Conservation (phyloP, 345 rosid species). For the Brassica incana region DNA sequence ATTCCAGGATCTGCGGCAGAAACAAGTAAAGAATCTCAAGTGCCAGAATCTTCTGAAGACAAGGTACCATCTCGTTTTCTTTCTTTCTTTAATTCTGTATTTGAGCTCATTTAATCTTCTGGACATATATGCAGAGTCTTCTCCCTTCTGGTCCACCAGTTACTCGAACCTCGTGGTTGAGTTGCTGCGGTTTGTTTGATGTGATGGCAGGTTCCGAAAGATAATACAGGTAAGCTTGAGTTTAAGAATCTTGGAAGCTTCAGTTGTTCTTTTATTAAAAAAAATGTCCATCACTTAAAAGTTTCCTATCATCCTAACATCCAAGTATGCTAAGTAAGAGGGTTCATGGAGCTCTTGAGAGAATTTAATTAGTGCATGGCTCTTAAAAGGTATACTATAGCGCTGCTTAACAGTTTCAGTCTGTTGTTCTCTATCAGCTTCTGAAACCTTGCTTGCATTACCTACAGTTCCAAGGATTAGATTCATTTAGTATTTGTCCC, state of each 20-base stretch:
- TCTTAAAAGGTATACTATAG: too few species aligned
- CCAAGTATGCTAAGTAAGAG: neutral
- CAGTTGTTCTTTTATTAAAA: neutral
- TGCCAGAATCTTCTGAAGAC: constrained; percentile 43
- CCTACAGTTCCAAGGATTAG: neutral
- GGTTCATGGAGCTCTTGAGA: neutral
- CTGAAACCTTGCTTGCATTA: neutral
- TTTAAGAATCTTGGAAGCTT: neutral
- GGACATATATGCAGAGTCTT: constrained; percentile 52
- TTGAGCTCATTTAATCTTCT: neutral
- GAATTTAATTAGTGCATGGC: neutral
- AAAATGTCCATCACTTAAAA: neutral
- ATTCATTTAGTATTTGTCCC: neutral
- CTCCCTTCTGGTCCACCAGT: constrained; percentile 46
- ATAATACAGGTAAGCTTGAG: constrained; percentile 50
- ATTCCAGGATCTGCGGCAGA: constrained; percentile 31
- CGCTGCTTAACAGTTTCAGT: too few species aligned
- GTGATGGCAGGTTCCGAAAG: constrained; percentile 52
- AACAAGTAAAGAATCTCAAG: constrained; percentile 36
- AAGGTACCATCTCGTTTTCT: constrained; percentile 47
- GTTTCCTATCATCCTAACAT: neutral
- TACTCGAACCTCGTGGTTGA: constrained; percentile 58
- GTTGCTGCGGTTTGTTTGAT: constrained; percentile 89
- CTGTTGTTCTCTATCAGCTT: neutral
- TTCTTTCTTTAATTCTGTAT: neutral